phyloP scores from a whole-genome alignment of 208 protist genomes.

The Acanthamoeba sp. region DNA sequence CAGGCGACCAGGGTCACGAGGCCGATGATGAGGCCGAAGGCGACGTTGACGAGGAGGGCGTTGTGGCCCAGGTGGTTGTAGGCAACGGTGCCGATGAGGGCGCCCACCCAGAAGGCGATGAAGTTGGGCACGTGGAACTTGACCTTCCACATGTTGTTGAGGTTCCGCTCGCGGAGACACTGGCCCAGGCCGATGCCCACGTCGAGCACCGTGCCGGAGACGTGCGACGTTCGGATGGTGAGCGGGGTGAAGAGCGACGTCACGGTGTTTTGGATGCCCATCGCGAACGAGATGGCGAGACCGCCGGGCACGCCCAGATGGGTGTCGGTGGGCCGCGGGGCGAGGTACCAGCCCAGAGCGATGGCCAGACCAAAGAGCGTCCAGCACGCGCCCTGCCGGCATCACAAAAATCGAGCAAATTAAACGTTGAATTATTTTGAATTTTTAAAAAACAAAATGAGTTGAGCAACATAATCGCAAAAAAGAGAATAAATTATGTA shows the following conservation, averaged over 20 bases:
- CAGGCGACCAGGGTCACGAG: background rate
- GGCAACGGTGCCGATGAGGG: background rate
- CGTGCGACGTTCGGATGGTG: constrained; percentile 34
- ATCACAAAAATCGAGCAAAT: background rate
- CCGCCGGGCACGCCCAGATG: constrained; percentile 20
- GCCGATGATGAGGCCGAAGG: constrained; percentile 27
- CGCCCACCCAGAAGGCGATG: constrained; percentile 54
- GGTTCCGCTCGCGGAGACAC: constrained; percentile 31
- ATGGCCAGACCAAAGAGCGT: constrained; percentile 12
- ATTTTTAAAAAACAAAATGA: too few species aligned
- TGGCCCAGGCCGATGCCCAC: constrained; percentile 24
- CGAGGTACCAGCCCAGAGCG: constrained; percentile 20
- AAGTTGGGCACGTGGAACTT: constrained; percentile 56
- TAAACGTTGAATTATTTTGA: background rate
- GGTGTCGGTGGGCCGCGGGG: background rate
- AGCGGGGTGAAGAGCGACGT: constrained; percentile 42
- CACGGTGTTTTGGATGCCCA: constrained; percentile 42
- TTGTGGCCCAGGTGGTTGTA: constrained; percentile 59
- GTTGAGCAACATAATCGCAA: background rate
- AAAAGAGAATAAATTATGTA: too few species aligned
- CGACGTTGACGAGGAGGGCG: constrained; percentile 52
- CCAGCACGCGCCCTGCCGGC: constrained; percentile 1
- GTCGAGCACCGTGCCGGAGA: constrained; percentile 20
- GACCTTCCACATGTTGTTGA: constrained; percentile 50
- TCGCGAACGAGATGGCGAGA: background rate